These are phyloP conservation scores for Iris macrosiphon DNA, from an alignment of 106 monocot genomes.

Conservation along the genomic window DNA sequence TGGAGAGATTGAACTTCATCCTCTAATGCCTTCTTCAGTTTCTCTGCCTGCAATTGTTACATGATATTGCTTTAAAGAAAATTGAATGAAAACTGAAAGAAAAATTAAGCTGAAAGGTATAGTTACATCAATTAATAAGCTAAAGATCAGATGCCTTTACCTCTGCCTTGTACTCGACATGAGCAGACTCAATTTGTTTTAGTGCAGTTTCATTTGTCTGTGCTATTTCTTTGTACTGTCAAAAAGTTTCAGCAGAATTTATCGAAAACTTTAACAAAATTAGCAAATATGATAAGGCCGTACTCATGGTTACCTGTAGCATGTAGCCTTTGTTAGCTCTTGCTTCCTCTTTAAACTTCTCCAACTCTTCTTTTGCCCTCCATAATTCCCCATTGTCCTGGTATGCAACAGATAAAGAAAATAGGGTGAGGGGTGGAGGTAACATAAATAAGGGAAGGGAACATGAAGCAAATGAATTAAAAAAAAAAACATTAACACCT, in stretches of 20 bases:
- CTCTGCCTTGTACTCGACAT: slow-evolving; percentile 75
- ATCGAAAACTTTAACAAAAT: not conserved
- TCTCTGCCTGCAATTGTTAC: slow-evolving; percentile 51
- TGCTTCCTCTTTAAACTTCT: slow-evolving; percentile 79
- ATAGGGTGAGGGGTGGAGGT: no score
- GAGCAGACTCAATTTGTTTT: slow-evolving; percentile 83
- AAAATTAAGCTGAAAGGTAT: not conserved
- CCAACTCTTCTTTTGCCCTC: slow-evolving; percentile 69
- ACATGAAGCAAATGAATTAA: no score
- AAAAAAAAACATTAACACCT: no score
- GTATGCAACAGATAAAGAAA: no score
- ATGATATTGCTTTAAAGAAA: not conserved
- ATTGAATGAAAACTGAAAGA: not conserved
- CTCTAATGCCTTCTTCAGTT: slow-evolving; percentile 47
- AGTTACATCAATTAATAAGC: not conserved
- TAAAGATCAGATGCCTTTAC: slow-evolving; percentile 23
- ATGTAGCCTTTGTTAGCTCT: slow-evolving; percentile 69
- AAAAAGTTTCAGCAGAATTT: slow-evolving; percentile 4
- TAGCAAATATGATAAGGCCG: not conserved
- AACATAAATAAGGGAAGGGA: no score
- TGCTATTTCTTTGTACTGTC: slow-evolving; percentile 94
- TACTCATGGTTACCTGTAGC: slow-evolving; percentile 60
- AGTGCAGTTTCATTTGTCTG: slow-evolving; percentile 76
- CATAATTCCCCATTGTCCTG: slow-evolving; percentile 44
- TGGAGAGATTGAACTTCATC: slow-evolving; percentile 55